Evolutionary conservation across 129 eudicot species (phyloP).

Genomic region (Cynara cardunculus): DNA sequence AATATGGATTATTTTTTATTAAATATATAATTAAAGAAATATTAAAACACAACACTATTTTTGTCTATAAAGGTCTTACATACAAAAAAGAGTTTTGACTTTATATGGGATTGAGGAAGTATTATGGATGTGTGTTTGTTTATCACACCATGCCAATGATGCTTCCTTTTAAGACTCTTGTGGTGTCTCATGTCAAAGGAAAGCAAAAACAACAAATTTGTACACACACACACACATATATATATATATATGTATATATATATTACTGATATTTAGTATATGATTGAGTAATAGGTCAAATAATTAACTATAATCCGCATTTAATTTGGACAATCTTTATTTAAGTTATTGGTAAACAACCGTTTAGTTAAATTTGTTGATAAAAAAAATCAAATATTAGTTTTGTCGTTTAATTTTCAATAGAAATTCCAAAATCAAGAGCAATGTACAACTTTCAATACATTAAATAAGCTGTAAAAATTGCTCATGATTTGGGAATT

Average conservation of each 20-base stretch:
- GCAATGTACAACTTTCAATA: neutral
- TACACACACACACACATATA: too few species aligned
- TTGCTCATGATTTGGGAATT: neutral
- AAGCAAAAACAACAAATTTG: neutral
- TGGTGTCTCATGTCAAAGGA: neutral
- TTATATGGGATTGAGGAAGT: conserved; percentile 11
- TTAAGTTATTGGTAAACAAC: too few species aligned
- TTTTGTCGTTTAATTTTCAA: too few species aligned
- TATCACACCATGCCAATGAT: conserved; percentile 8
- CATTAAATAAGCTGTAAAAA: too few species aligned
- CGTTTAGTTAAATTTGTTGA: too few species aligned
- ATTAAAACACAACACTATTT: neutral
- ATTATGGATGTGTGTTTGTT: conserved; percentile 11
- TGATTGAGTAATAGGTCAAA: neutral
- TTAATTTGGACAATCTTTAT: too few species aligned
- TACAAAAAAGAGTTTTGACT: neutral
- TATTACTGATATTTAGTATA: neutral
- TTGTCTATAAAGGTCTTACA: neutral
- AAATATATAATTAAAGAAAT: neutral
- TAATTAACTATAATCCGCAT: neutral
- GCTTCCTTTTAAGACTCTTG: neutral
- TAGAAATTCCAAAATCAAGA: too few species aligned
- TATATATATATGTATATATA: too few species aligned
- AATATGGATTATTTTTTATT: neutral
- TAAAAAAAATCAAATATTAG: too few species aligned